Base-by-base conservation (phyloP, 2,329 filamentous ascomycete species). In the Zymoseptoria pseudotritici region DNA sequence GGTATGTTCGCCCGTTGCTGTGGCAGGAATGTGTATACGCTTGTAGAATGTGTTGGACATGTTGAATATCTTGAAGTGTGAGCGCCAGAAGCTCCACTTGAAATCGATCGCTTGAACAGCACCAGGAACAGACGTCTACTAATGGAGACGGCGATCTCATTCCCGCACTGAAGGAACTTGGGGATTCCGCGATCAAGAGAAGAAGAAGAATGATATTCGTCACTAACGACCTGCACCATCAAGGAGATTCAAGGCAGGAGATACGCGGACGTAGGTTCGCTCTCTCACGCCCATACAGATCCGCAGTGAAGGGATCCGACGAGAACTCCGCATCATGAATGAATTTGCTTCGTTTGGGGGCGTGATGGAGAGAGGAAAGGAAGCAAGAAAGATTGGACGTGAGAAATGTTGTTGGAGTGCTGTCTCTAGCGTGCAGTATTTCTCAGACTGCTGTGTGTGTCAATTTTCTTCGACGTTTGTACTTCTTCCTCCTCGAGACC, bases 221-320 rank as follows among this genome's bases (percentile, higher is more conserved):
- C 75, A 73, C 77, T 76, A 75, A 75, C 78, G 78, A 80, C 75
- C 78, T 77, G 75, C 77, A 60, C 76, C 73, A 72, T 79, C 79
- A 75, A 57, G 69, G 66, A 66, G 72, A 73, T 75, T 79, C 77
- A 72, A 73, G 78, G 78, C 77, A 75, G 78, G 75, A 80, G 78
- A 80, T 80, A 80, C 78, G 72, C 77, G 77, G 77, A 70, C 69
- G 75, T 73, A 70, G 60, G 57, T 63, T 75, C 70, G 64, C 60
- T 80, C 77, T 80, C 63, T 74, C 77, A 74, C 77, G 70, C 74
- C 71, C 62, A 66, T 46, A 46, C 62, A 66, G 62, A 65, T 65
- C 65, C 66, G 69, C 77, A 79, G 67, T 79, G 77, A 80, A 80
- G 78, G 70, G 66, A 60, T 65, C 66, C 56, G 61, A 36, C 59